These are phyloP conservation scores for Hanseniaspora guilliermondii DNA, from an alignment of 805 yeast genomes.

Conservation along the genomic window DNA sequence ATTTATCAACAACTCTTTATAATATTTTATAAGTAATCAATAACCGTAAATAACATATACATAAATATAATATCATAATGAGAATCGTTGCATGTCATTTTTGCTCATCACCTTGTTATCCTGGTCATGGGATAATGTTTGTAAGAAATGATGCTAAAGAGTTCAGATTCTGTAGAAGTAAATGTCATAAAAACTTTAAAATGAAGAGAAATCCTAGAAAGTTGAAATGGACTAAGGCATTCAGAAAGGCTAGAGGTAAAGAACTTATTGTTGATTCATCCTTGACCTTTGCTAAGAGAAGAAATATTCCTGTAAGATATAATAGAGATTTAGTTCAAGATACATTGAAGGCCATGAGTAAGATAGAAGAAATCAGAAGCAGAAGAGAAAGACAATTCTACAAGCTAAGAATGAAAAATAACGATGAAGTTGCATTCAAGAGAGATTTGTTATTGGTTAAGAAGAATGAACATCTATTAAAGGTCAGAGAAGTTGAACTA, in stretches of 20 bases:
- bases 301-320: slow-evolving; percentile 95
- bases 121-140: slow-evolving; percentile 91
- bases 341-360: slow-evolving; percentile 86
- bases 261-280: slow-evolving; percentile 96
- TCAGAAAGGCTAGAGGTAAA: slow-evolving; percentile 97
- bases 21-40: neutral
- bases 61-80: slow-evolving; percentile 32
- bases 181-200: slow-evolving; percentile 94
- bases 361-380: slow-evolving; percentile 90
- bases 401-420: slow-evolving; percentile 98
- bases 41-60: slow-evolving; percentile 1
- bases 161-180: slow-evolving; percentile 92
- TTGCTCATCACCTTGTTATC: slow-evolving; percentile 93
- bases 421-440: slow-evolving; percentile 73
- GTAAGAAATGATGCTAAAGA: slow-evolving; percentile 97
- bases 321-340: slow-evolving; percentile 92
- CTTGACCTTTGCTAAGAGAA: slow-evolving; percentile 88
- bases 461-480: slow-evolving; percentile 75
- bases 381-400: slow-evolving; percentile 97
- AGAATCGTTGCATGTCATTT: slow-evolving; percentile 88
- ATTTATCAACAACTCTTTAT: neutral
- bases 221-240: slow-evolving; percentile 96
- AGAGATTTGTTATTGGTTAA: slow-evolving; percentile 82
- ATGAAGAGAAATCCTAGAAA: slow-evolving; percentile 98
- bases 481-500: slow-evolving; percentile 85